phyloP scores from a whole-genome alignment of 805 yeast genomes.

The Isabelozyma pseudorhagii region DNA sequence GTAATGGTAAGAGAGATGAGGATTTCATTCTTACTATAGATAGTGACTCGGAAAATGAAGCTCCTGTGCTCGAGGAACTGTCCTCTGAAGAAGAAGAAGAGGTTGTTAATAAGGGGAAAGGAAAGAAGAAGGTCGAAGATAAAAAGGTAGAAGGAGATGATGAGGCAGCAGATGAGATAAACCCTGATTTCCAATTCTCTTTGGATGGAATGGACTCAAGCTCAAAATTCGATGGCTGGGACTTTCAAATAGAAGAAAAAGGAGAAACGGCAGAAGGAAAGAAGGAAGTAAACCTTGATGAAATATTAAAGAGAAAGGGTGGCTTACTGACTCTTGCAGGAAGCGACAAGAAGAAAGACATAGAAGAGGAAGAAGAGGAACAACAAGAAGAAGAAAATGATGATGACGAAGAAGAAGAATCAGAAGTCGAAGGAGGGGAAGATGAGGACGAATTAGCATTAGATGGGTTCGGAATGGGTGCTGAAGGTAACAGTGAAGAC shows the following conservation, averaged over 20 bases:
- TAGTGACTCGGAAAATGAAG: conserved; percentile 64
- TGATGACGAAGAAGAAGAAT: conserved; percentile 21
- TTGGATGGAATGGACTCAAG: conserved; percentile 54
- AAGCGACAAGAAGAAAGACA: conserved; percentile 27
- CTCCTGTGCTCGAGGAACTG: conserved; percentile 14
- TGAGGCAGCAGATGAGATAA: conserved; percentile 47
- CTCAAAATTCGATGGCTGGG: conserved; percentile 74
- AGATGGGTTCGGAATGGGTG: conserved; percentile 48
- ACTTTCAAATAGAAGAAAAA: conserved; percentile 43
- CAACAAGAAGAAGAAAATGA: conserved; percentile 21
- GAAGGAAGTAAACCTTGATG: conserved; percentile 81
- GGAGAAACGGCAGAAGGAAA: conserved; percentile 33
- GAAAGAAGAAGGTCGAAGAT: conserved; percentile 8
- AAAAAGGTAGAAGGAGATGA: conserved; percentile 24
- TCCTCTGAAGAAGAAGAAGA: conserved; percentile 18
- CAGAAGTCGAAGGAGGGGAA: conserved; percentile 23
- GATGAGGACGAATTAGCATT: conserved; percentile 41
- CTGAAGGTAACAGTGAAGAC: conserved; percentile 35
- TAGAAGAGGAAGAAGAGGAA: conserved; percentile 19
- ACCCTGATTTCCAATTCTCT: conserved; percentile 72
- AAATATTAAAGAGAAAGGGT: conserved; percentile 83
- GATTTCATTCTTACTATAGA: conserved; percentile 78
- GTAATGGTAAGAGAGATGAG: conserved; percentile 7
- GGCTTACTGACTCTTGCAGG: conserved; percentile 54
- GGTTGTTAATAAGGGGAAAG: conserved; percentile 12